Percentiles rank a stretch among this genome's conserved stretches.
Conservation (phyloP, 2,329 filamentous ascomycete species). For the Clarireedia monteithiana region DNA sequence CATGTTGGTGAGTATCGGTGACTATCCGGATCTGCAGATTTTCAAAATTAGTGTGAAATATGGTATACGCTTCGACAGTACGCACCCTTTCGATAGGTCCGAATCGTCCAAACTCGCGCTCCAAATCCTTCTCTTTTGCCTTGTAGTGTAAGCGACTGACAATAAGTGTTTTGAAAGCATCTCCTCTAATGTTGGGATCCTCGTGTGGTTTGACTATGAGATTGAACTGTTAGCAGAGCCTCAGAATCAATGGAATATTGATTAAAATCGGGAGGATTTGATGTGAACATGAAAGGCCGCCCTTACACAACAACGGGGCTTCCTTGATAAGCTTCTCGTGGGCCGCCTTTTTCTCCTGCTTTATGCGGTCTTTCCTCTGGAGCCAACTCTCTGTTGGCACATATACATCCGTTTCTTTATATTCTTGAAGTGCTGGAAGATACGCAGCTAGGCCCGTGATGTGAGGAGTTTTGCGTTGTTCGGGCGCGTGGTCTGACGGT, state of each 20-base stretch:
- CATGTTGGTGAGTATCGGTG: slow-evolving; percentile 62
- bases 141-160: slow-evolving; percentile 87
- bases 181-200: slow-evolving; percentile 83
- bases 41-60: slow-evolving; percentile 10
- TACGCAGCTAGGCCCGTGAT: slow-evolving; percentile 69
- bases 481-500: slow-evolving; percentile 73
- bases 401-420: slow-evolving; percentile 71
- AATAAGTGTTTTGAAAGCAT: slow-evolving; percentile 92
- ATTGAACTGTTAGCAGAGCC: slow-evolving; percentile 16
- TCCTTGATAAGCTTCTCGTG: slow-evolving; percentile 43
- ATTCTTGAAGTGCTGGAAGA: slow-evolving; percentile 64
- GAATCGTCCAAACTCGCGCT: slow-evolving; percentile 88
- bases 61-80: neutral
- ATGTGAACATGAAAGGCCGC: slow-evolving; percentile 22
- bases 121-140: slow-evolving; percentile 79
- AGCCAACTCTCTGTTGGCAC: slow-evolving; percentile 88
- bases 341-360: slow-evolving; percentile 67
- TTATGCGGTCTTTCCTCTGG: slow-evolving; percentile 75
- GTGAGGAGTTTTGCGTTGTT: slow-evolving; percentile 67
- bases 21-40: slow-evolving; percentile 72
- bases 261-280: slow-evolving; percentile 11
- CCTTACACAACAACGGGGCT: slow-evolving; percentile 27
- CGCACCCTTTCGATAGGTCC: slow-evolving; percentile 87
- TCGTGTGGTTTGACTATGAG: slow-evolving; percentile 67
- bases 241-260: neutral